Base-by-base conservation (phyloP, 495 filamentous ascomycete genomes). In the Neurospora tetrasperma region DNA sequence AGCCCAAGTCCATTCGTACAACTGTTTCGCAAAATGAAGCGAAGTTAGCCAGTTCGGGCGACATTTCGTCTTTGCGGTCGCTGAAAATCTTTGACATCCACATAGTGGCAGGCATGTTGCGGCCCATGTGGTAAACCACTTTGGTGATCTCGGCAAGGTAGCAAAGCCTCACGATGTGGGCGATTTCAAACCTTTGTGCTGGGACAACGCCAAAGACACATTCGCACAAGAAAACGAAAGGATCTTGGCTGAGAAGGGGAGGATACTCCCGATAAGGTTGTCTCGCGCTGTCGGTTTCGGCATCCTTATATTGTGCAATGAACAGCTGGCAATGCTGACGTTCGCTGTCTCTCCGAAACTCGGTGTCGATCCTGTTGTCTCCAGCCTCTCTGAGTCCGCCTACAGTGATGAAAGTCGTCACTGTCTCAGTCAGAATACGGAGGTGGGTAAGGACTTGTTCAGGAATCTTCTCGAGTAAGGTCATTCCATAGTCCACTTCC, bases 71-170 rank as follows among this genome's bases (percentile, higher is more conserved):
- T 27, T 78, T 73, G 35, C 79, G 76, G 70, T 76, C 79, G 71
- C 44, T 42, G 14, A 75, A 69, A 40, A 86, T 79, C 27, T 78
- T 78, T 31, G 82, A 78, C 42, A 85, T 76, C 76, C 84, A 83
- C 31, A 73, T 79, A 18, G 76, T 75, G 5, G 79, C 78, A 42
- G 82, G 77, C 54, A 82, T 78, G 71, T 84, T 85, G 71, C 85
- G 80, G 6, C 83, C 85, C 38, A 91, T 74, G 35, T 86, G 80
- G 71, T 84, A 82, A 54, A 87, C 83, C 4, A 93, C 91, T 82
- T 97, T 96, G 59, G 94, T 89, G 59, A 98, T 88, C 82, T 99
- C 95, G 39, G 93, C 93, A 44, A 96, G 86, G 78, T 97, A 98
- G 83, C 96, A 98, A 72, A 98, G 86, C 14, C 92, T 92, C 40